These are phyloP conservation scores for Paramarasmius palmivorus DNA, from an alignment of 1,284 basidiomycete genomes.

Conservation along the genomic window DNA sequence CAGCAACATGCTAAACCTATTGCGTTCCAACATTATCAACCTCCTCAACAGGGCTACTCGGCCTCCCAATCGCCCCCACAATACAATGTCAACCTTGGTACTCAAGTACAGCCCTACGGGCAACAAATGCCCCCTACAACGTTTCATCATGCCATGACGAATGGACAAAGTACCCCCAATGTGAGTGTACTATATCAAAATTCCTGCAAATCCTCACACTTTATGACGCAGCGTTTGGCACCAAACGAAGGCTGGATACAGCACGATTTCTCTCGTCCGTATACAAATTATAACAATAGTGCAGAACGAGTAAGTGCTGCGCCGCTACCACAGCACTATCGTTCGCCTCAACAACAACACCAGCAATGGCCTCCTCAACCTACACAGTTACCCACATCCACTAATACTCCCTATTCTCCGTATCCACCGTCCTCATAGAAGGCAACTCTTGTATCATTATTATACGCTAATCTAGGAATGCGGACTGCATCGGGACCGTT, in stretches of 20 bases:
- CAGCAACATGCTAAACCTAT: constrained; percentile 11
- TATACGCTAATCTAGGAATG: not conserved
- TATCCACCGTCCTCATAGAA: constrained; percentile 6
- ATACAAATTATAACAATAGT: not conserved
- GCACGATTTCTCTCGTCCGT: not conserved
- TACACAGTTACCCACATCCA: constrained; percentile 22
- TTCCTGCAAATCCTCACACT: no score
- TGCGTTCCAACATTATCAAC: constrained; percentile 55
- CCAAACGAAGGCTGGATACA: not conserved
- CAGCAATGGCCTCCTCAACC: constrained; percentile 10
- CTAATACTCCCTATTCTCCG: not conserved
- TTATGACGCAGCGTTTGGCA: not conserved
- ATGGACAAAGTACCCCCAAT: not conserved
- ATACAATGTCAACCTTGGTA: constrained; percentile 1
- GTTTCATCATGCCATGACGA: not conserved
- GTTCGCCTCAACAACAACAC: constrained; percentile 7
- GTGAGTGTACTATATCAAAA: constrained; percentile 2
- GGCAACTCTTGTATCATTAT: constrained; percentile 2
- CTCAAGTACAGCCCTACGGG: constrained; percentile 14
- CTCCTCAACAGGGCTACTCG: constrained; percentile 17
- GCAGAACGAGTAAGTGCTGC: constrained; percentile 9
- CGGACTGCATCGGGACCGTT: not conserved
- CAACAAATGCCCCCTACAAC: constrained; percentile 2
- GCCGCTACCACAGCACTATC: constrained; percentile 6
- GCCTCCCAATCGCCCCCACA: constrained; percentile 10